A percentile compares a stretch with the other conserved stretches of the same genome.
These are phyloP conservation scores for Sechiopsis laciniata DNA, from an alignment of 306 rosid species.

Conservation along the genomic window DNA sequence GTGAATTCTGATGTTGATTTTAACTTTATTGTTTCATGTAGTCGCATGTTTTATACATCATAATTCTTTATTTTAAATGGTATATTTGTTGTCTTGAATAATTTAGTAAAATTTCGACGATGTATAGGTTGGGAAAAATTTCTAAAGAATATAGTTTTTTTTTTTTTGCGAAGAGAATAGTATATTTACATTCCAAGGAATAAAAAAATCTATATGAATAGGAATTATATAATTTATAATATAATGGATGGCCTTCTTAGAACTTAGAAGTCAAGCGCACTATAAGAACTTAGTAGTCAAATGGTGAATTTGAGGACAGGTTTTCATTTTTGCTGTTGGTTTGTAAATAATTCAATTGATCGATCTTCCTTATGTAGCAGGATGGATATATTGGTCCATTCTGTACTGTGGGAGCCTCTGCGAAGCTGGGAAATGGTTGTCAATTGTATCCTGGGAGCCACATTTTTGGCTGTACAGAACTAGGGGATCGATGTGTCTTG, in stretches of 20 bases:
- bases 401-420: slow-evolving; percentile 72
- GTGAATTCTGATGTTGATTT: neutral
- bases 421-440: slow-evolving; percentile 71
- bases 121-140: neutral
- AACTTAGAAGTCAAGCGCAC: too few species aligned
- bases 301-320: neutral
- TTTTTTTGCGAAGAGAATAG: neutral
- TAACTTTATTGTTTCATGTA: neutral
- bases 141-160: neutral
- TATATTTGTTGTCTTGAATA: neutral
- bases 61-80: neutral
- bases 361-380: slow-evolving; percentile 34
- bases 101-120: neutral
- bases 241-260: too few species aligned
- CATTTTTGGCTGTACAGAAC: slow-evolving; percentile 59
- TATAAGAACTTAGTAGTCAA: neutral
- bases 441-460: slow-evolving; percentile 75
- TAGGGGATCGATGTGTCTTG: slow-evolving; percentile 68
- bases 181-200: neutral
- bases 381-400: slow-evolving; percentile 90
- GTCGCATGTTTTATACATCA: neutral
- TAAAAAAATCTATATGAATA: neutral
- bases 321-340: slow-evolving; percentile 12
- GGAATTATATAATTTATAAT: neutral
- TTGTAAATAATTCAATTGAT: neutral